A percentile compares a stretch with the other conserved stretches of the same genome.
phyloP scores from a whole-genome alignment of 2,329 filamentous ascomycete genomes.

The Aspergillus sp. region DNA sequence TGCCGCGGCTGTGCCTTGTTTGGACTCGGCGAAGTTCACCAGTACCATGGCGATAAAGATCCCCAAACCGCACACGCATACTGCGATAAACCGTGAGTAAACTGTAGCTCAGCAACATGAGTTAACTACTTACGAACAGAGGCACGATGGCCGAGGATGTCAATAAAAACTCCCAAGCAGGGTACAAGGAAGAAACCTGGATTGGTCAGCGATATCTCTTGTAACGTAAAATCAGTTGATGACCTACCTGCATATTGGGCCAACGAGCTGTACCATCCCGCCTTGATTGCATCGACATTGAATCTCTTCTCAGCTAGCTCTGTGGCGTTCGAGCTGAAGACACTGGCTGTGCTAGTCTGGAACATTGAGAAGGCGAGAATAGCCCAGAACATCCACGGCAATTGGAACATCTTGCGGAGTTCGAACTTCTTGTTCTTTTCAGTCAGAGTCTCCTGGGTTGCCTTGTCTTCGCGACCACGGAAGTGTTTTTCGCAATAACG shows the following conservation, averaged over 20 bases:
- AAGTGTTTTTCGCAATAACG: constrained; percentile 54
- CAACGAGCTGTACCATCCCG: constrained; percentile 63
- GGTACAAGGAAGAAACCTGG: constrained; percentile 60
- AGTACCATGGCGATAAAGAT: constrained; percentile 58
- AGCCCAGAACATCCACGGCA: constrained; percentile 64
- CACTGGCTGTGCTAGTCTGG: constrained; percentile 57
- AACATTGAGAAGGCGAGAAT: constrained; percentile 60
- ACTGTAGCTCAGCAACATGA: neutral
- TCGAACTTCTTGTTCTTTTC: constrained; percentile 63
- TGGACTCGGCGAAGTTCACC: constrained; percentile 54
- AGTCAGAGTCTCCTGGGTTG: constrained; percentile 61
- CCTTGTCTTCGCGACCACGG: constrained; percentile 52
- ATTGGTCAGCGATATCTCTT: neutral
- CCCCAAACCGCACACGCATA: constrained; percentile 50
- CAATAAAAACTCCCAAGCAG: constrained; percentile 58
- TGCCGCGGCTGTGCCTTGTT: constrained; percentile 57
- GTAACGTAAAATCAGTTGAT: neutral
- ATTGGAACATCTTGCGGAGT: constrained; percentile 55
- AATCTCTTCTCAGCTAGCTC: constrained; percentile 64
- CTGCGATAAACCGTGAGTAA: constrained; percentile 30
- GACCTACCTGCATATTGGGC: constrained; percentile 54
- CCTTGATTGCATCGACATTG: constrained; percentile 55
- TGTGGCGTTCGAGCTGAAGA: constrained; percentile 61
- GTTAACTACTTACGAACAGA: constrained; percentile 40
- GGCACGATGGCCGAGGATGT: constrained; percentile 57